Percentiles rank a stretch among this genome's conserved stretches.
phyloP scores from a whole-genome alignment of 306 rosid species.

The barrel medic (Medicago truncatula) region DNA sequence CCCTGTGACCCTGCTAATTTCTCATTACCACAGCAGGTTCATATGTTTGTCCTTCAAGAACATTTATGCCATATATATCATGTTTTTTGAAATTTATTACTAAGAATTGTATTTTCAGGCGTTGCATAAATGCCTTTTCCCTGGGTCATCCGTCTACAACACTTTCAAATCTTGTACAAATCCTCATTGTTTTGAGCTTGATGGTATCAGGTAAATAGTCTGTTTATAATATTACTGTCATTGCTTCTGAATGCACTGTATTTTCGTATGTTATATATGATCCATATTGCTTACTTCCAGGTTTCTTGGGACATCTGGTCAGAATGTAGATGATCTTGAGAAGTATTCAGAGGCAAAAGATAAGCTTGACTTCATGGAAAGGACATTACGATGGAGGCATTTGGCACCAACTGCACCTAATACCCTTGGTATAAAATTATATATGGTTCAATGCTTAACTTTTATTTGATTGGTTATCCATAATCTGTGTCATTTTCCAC shows the following conservation, averaged over 20 bases:
- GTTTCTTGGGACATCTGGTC: conserved; percentile 95
- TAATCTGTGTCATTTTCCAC: conserved; percentile 27
- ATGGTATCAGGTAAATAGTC: conserved; percentile 66
- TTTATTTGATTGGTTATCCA: conserved; percentile 34
- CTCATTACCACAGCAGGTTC: conserved; percentile 94
- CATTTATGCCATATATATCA: conserved; percentile 17
- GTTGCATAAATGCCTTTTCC: conserved; percentile 87
- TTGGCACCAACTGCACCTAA: conserved; percentile 98
- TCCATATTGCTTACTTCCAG: conserved; percentile 60
- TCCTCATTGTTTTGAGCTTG: conserved; percentile 92
- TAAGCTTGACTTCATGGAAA: conserved; percentile 89
- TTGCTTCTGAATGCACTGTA: conserved; percentile 26
- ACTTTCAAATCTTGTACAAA: conserved; percentile 93
- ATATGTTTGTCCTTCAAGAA: conserved; percentile 38
- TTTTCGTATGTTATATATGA: conserved; percentile 13
- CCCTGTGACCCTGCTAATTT: conserved; percentile 84
- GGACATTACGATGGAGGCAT: conserved; percentile 96
- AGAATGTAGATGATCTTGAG: conserved; percentile 88
- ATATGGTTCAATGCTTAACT: conserved; percentile 30
- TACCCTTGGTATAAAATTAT: conserved; percentile 76
- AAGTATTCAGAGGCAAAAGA: conserved; percentile 82
- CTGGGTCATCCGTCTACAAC: conserved; percentile 86
- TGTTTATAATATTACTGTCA: conserved; percentile 22
- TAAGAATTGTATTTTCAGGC: conserved; percentile 69
- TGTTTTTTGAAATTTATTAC: conserved; percentile 43